Evolutionary conservation across 345 rosid genomes (phyloP).

Genomic region (Salix suchowensis): DNA sequence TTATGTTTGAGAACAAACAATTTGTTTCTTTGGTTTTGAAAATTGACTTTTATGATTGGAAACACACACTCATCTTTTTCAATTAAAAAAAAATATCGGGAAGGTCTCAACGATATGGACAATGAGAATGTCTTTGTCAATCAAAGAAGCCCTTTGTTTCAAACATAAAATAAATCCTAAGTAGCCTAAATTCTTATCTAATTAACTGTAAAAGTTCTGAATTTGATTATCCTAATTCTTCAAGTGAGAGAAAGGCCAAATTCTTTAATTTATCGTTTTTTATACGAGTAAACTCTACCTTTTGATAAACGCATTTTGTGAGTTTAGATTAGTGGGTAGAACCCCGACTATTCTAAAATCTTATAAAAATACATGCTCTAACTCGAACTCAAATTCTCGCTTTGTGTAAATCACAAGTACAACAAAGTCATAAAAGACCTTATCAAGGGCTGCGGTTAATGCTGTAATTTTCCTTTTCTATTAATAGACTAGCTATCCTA

Average conservation of each 20-base stretch:
- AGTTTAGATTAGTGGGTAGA: too few relatives aligned
- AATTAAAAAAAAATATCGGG: not conserved
- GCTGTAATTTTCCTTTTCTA: not conserved
- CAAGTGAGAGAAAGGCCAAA: not conserved
- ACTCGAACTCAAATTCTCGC: too few relatives aligned
- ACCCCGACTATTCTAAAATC: accelerated
- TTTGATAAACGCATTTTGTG: too few relatives aligned
- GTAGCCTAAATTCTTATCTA: too few relatives aligned
- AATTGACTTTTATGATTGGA: not conserved
- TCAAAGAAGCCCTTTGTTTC: too few relatives aligned
- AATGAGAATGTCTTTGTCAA: not conserved
- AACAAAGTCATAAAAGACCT: not conserved
- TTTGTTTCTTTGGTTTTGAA: not conserved
- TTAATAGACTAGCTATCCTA: too few relatives aligned
- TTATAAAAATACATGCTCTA: too few relatives aligned
- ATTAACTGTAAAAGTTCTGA: not conserved
- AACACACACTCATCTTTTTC: not conserved
- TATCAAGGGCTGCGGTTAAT: not conserved
- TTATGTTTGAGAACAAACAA: too few relatives aligned
- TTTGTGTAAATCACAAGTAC: too few relatives aligned
- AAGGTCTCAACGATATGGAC: not conserved
- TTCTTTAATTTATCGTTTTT: not conserved
- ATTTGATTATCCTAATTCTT: not conserved
- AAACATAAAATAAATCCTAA: too few relatives aligned
- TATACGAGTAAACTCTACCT: too few relatives aligned